A percentile compares a stretch with the other conserved stretches of the same genome.
Evolutionary conservation across 202 grass and related monocot genomes (phyloP).

Genomic region (Dendrocalamus latiflorus): DNA sequence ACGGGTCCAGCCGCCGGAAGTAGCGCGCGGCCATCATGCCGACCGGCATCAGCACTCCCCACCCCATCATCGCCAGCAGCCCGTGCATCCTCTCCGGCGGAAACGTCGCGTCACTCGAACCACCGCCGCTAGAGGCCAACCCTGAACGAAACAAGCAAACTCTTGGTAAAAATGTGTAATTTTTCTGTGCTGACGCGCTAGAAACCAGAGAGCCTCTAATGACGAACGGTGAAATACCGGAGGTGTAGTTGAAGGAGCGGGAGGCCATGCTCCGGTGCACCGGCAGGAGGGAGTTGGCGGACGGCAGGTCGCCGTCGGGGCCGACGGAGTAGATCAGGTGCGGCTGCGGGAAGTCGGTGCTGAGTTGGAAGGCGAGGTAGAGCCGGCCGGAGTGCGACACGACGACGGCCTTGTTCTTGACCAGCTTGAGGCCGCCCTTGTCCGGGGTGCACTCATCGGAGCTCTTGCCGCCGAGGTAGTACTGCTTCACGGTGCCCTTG

Average conservation of each 20-base stretch:
- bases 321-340: conserved; percentile 61
- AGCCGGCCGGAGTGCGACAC: conserved; percentile 39
- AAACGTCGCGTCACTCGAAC: neutral
- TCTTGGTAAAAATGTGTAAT: neutral
- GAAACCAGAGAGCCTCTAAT: neutral
- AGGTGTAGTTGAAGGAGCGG: conserved; percentile 45
- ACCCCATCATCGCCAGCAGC: conserved; percentile 58
- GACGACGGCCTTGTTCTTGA: conserved; percentile 42
- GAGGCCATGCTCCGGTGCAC: conserved; percentile 43
- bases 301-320: conserved; percentile 38
- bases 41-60: conserved; percentile 76
- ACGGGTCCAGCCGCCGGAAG: conserved; percentile 58
- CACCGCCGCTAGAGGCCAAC: neutral
- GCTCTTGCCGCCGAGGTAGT: conserved; percentile 58
- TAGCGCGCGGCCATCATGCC: conserved; percentile 66
- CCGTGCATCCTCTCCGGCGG: conserved; percentile 45
- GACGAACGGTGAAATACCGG: conserved; percentile 12
- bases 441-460: conserved; percentile 36
- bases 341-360: conserved; percentile 41
- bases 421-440: conserved; percentile 46
- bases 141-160: neutral
- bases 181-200: neutral
- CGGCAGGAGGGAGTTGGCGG: conserved; percentile 11
- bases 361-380: conserved; percentile 72
- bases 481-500: conserved; percentile 53